These are phyloP conservation scores for Backusella tuberculispora DNA, from an alignment of 192 early-diverging fungal genomes.

Conservation along the genomic window DNA sequence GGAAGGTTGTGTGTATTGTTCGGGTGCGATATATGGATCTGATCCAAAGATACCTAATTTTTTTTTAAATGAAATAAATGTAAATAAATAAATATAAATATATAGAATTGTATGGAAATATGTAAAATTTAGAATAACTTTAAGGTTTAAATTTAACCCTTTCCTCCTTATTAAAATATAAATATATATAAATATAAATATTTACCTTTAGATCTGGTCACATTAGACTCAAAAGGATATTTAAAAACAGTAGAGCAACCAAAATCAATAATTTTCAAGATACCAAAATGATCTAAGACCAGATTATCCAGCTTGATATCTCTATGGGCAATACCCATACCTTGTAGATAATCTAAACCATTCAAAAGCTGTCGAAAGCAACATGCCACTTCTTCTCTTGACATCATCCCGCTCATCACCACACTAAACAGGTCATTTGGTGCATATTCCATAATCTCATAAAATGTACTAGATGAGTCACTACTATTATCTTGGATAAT, in stretches of 20 bases:
- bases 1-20: slow-evolving; percentile 65
- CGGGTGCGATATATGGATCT: slow-evolving; percentile 96
- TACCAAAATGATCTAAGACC: slow-evolving; percentile 69
- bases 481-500: slow-evolving; percentile 67
- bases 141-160: slow-evolving; percentile 45
- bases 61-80: background rate
- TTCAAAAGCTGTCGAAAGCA: slow-evolving; percentile 82
- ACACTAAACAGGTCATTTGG: slow-evolving; percentile 85
- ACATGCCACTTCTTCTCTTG: slow-evolving; percentile 79
- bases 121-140: background rate
- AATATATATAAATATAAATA: background rate
- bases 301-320: slow-evolving; percentile 93
- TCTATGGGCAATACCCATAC: slow-evolving; percentile 89
- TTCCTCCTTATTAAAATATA: slow-evolving; percentile 23
- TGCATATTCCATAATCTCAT: slow-evolving; percentile 90
- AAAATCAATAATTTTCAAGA: slow-evolving; percentile 96
- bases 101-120: slow-evolving; percentile 22
- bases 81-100: slow-evolving; percentile 42
- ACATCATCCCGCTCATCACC: slow-evolving; percentile 76
- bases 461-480: slow-evolving; percentile 44
- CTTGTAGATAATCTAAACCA: slow-evolving; percentile 88
- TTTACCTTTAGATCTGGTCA: slow-evolving; percentile 50
- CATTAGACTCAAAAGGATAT: slow-evolving; percentile 71
- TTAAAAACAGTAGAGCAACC: slow-evolving; percentile 89
- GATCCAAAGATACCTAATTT: slow-evolving; percentile 78